Evolutionary conservation across 225 moss, liverwort and hornwort genomes (phyloP), one percentile per base, ranked within the genome.

Genomic region (Sphagnum tenellum): DNA sequence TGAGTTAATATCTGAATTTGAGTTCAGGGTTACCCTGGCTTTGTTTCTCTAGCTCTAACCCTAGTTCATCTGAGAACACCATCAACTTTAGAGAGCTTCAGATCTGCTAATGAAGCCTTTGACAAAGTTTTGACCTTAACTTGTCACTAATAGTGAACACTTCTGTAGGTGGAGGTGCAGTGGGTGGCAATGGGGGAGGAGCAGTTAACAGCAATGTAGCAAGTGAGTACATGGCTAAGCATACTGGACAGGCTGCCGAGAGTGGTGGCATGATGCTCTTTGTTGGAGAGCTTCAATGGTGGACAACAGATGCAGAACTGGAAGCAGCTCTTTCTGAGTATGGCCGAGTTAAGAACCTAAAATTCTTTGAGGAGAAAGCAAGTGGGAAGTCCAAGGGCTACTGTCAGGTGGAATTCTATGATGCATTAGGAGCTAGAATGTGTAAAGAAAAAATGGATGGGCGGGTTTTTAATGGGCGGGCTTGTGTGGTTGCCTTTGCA

Each of bases 371-470:
- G 71, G 96, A 98, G 77, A 98, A 98, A 55, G 96, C 96, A 6
- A 98, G 96, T 60, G 96, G 96, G 7, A 98, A 89, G 71, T 98
- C 96, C 0, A 98, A 98, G 69, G 96, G 96, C 11, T 98, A 92
- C 65, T 98, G 96, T 69, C 96, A 98, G 70, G 96, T 98, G 62
- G 96, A 93, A 68, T 98, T 98, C 63, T 98, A 85, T 66, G 96
- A 93, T 52, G 77, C 84, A 2, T 78, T 63, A 57, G 93, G 92
- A 8, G 96, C 96, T 4, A 82, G 96, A 8, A 53, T 87, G 61
- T 98, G 96, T 77, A 98, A 98, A 70, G 96, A 98, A 71, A 98
- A 93, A 75, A 98, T 98, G 93, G 92, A 96, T 73, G 96, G 96
- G 49, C 77, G 92, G 7, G 69, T 85, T 47, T 92, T 96, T 72